Base-by-base conservation (phyloP, 1,284 basidiomycete species). In the Schizopora paradoxa region DNA sequence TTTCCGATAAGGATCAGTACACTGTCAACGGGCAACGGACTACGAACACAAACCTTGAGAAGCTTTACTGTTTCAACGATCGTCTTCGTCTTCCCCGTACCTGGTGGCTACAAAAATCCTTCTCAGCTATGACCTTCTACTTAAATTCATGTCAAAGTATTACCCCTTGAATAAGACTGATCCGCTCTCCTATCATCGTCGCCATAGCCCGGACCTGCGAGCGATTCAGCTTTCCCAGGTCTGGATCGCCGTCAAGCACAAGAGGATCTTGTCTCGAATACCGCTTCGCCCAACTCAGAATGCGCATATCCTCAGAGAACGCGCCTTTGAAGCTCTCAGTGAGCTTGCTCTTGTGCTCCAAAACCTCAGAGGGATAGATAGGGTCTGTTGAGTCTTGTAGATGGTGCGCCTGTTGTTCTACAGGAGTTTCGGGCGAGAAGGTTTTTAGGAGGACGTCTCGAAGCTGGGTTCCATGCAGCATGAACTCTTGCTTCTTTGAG, bases 31-130 rank as follows among this genome's bases (percentile, higher is more conserved):
- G 18, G 6, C 25, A 28, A 25, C 43, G 13, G 23, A 5, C 23
- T 6, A n/a, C 21, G 39, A 41, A 10, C 11, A 51, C 63, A 38
- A 26, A 79, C 76, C 72, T 96, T 96, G 53, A 97, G 77, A 22
- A 97, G 64, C 54, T 79, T 79, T 55, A 93, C 74, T 1, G 89
- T 74, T 59, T 93, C 84, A 25, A 94, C 83, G 41, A 97, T 91
- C 0, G 93, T 95, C 57, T 86, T 83, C 1, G 92, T 95, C 66
- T 97, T 97, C 37, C 93, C 91, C 0, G 93, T 97, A n/a, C 93
- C 93, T 5, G 93, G 93, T 18, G 93, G 93, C 84, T 91, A 54
- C 11, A 47, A 45, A 43, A 40, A 26, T 27, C 10, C 18, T 34
- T 33, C 51, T 47, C 41, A 42, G 31, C 34, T 7, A 32, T 31